Percentiles rank a stretch among this genome's conserved stretches.
Evolutionary conservation across 768 basidiomycete species (phyloP).

Genomic region (Butyriboletus loyo): DNA sequence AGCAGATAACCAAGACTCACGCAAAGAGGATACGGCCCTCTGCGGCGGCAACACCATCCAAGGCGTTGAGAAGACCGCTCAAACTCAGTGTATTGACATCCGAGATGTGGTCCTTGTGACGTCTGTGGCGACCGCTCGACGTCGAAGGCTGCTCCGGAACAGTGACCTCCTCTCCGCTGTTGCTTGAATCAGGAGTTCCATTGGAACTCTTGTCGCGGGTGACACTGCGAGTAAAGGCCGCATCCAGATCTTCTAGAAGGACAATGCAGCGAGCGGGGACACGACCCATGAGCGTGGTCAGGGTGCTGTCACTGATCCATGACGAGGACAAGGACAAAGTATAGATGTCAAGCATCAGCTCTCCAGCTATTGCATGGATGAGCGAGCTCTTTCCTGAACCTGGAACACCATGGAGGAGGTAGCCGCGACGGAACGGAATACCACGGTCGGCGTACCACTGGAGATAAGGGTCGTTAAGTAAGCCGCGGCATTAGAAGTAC

Average conservation of each 20-base stretch:
- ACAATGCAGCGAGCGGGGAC: constrained; percentile 85
- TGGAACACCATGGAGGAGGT: constrained; percentile 79
- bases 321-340: constrained; percentile 83
- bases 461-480: constrained; percentile 1
- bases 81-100: constrained; percentile 80
- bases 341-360: constrained; percentile 88
- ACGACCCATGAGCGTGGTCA: constrained; percentile 82
- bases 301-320: constrained; percentile 85
- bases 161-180: constrained; percentile 33
- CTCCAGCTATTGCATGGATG: constrained; percentile 85
- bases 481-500: not conserved
- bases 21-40: constrained; percentile 89
- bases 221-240: constrained; percentile 78
- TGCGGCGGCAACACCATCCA: constrained; percentile 83
- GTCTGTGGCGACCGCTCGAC: constrained; percentile 41
- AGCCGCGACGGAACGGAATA: constrained; percentile 87
- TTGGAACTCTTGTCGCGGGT: constrained; percentile 57
- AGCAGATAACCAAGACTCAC: constrained; percentile 43
- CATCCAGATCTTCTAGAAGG: constrained; percentile 87
- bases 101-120: constrained; percentile 56
- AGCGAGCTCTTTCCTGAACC: constrained; percentile 86
- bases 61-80: constrained; percentile 78
- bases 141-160: constrained; percentile 28
- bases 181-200: constrained; percentile 40
- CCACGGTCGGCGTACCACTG: constrained; percentile 94